A percentile compares a stretch with the other conserved stretches of the same genome.
Evolutionary conservation across 768 basidiomycete genomes (phyloP).

Genomic region (Lentinula detonsa): DNA sequence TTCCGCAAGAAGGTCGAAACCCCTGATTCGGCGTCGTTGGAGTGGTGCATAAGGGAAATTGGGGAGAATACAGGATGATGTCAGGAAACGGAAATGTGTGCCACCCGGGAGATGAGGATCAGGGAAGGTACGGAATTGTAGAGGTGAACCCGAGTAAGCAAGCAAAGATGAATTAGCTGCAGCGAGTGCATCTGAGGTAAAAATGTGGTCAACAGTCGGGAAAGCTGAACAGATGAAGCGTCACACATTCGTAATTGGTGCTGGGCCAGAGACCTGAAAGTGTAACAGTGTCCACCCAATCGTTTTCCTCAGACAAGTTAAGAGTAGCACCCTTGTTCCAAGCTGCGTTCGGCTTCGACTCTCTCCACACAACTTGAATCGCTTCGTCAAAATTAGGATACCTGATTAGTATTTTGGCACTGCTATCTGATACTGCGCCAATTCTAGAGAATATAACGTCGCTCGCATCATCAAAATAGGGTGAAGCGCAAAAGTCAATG

Average conservation of each 20-base stretch:
- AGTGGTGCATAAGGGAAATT: slow-evolving; percentile 70
- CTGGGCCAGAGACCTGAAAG: slow-evolving; percentile 61
- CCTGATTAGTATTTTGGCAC: slow-evolving; percentile 58
- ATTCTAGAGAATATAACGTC: slow-evolving; percentile 61
- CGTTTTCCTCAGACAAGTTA: slow-evolving; percentile 33
- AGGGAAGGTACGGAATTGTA: slow-evolving; percentile 69
- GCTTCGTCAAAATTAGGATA: slow-evolving; percentile 38
- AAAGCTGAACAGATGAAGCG: neutral
- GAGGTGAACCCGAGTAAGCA: slow-evolving; percentile 43
- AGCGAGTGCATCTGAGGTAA: slow-evolving; percentile 33
- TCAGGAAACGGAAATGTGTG: slow-evolving; percentile 62
- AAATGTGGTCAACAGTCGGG: slow-evolving; percentile 4
- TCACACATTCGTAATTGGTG: slow-evolving; percentile 66
- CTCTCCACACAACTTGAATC: slow-evolving; percentile 41
- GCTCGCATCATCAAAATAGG: slow-evolving; percentile 47
- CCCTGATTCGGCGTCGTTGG: slow-evolving; percentile 47
- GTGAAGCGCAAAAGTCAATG: slow-evolving; percentile 47
- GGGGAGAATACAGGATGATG: slow-evolving; percentile 59
- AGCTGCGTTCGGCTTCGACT: slow-evolving; percentile 14
- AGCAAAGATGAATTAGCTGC: slow-evolving; percentile 36
- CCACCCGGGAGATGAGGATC: slow-evolving; percentile 53
- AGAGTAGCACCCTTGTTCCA: slow-evolving; percentile 57
- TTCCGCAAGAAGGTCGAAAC: slow-evolving; percentile 58
- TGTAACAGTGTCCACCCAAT: slow-evolving; percentile 55
- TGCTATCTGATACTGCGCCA: slow-evolving; percentile 63